Base-by-base conservation (phyloP, 345 rosid species). In the Moringa oleifera region DNA sequence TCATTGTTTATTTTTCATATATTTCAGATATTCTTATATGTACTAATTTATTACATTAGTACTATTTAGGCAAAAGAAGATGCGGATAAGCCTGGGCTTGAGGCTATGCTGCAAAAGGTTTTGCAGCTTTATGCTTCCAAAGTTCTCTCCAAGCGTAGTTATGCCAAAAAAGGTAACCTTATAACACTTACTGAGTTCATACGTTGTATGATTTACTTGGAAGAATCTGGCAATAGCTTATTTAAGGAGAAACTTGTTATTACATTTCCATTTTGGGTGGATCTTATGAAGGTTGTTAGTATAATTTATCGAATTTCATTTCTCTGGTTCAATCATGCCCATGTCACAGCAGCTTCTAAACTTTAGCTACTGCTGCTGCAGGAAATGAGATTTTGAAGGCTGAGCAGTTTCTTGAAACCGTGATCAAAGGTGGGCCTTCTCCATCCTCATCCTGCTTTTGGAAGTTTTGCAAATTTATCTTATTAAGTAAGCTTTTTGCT, bases 101-200 rank as follows among this genome's bases (percentile, higher is more conserved):
- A 68, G 55, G 96, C 97, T 51, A 93, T 90, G 98, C 68, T 93
- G 69, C 98, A 83, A 75, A 93, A 90, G 69, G 96, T 90, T 68
- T 77, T 93, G 64, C 97, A 88, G 73, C 84, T 88, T 63, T 93
- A 90, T 73, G 95, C 98, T 70, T 85, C 94, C 51, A 79, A 8
- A 16, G 49, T 79, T 66, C 96, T 93, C 55, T 93, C 96, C 10
- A 90, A 83, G 69, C 96, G 91, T 69, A 90, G 97, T 75, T 93
- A 87, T 74, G 97, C 96, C 53, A 85, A 84, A 78, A 88, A 88
- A 85, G 97, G 98, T 88, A 61, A 67, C 55, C 33, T 55, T 25
- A 7, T 15, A 41, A 41, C 13, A 7, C 12, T 41, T 41, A 15
- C 47, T 41, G 16, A 7, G 47, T 41, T 41, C 47, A 41, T 41